A percentile compares a stretch with the other conserved stretches of the same genome.
Evolutionary conservation across 345 rosid species (phyloP).

Genomic region (Schrenkiella parvula): DNA sequence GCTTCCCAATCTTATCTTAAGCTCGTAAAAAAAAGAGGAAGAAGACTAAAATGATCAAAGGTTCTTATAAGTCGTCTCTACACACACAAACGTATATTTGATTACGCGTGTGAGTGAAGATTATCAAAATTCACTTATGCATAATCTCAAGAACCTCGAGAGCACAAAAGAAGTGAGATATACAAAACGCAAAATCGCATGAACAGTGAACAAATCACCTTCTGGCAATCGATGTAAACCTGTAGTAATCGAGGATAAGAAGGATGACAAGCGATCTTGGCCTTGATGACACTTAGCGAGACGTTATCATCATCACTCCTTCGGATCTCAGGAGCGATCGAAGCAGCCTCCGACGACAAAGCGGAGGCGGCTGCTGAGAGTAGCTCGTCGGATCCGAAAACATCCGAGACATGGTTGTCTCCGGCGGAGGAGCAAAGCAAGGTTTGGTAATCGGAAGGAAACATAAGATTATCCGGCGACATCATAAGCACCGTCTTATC

Average conservation of each 20-base stretch:
- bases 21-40: neutral
- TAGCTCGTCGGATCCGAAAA: slow-evolving; percentile 67
- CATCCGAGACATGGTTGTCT: slow-evolving; percentile 32
- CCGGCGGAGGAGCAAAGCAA: slow-evolving; percentile 50
- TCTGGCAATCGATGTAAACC: slow-evolving; percentile 91
- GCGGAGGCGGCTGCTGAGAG: slow-evolving; percentile 56
- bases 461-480: slow-evolving; percentile 66
- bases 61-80: neutral
- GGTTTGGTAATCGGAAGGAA: slow-evolving; percentile 50
- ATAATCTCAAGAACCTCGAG: neutral
- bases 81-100: neutral
- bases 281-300: slow-evolving; percentile 46
- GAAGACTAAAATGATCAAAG: neutral
- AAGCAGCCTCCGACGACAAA: slow-evolving; percentile 64
- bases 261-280: slow-evolving; percentile 84
- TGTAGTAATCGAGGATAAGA: slow-evolving; percentile 78
- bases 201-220: slow-evolving; percentile 46
- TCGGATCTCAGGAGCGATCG: slow-evolving; percentile 51
- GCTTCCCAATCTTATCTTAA: neutral
- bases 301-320: slow-evolving; percentile 41
- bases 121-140: neutral
- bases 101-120: too few species aligned
- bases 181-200: slow-evolving; percentile 3
- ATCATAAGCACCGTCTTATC: slow-evolving; percentile 53
- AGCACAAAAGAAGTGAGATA: neutral